phyloP scores from a whole-genome alignment of 768 basidiomycete genomes.

The Russula compacta region DNA sequence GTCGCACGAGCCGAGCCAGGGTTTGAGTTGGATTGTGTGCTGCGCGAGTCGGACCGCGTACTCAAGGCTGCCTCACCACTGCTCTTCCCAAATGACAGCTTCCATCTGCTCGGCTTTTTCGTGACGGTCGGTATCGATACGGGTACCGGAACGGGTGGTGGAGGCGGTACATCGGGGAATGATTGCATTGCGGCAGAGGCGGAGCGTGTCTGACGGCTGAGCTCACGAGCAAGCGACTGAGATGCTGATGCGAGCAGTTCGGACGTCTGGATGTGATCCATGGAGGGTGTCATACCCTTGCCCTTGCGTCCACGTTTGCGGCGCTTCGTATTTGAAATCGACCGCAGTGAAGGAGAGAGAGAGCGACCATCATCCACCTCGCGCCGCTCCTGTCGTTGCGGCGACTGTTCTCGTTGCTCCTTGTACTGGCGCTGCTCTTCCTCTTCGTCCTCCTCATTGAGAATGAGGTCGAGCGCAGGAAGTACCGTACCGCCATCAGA shows the following conservation, averaged over 20 bases:
- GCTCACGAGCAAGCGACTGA: conserved; percentile 75
- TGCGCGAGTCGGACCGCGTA: conserved; percentile 5
- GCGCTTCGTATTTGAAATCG: conserved; percentile 63
- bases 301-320: conserved; percentile 84
- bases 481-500: conserved; percentile 11
- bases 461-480: conserved; percentile 15
- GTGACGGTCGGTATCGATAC: conserved; percentile 23
- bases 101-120: conserved; percentile 87
- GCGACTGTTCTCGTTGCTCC: neutral
- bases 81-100: conserved; percentile 62
- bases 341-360: conserved; percentile 8
- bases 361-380: neutral
- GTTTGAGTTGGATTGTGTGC: conserved; percentile 1
- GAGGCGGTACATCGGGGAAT: conserved; percentile 22
- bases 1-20: conserved; percentile 51
- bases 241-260: conserved; percentile 70
- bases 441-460: conserved; percentile 27
- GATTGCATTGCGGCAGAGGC: conserved; percentile 12
- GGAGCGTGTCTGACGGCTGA: conserved; percentile 46
- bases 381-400: neutral
- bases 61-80: conserved; percentile 22
- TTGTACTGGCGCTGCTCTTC: conserved; percentile 36
- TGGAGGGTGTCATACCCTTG: conserved; percentile 42
- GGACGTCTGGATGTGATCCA: conserved; percentile 43
- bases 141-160: conserved; percentile 34